Base-by-base conservation (phyloP, 495 filamentous ascomycete genomes). In the Annulohypoxylon nitens region DNA sequence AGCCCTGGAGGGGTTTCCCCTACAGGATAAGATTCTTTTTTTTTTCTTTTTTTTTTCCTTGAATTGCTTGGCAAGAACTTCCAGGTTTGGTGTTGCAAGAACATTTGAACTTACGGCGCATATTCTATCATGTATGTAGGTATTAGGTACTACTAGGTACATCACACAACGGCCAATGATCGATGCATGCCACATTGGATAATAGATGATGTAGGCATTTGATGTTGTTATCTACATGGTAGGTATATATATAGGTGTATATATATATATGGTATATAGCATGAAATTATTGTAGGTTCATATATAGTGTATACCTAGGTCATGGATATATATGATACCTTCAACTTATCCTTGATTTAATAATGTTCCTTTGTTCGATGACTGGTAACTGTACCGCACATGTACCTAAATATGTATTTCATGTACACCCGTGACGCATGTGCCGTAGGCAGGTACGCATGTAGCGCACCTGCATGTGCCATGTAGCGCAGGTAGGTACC, bases 171-270 rank as follows among this genome's bases (percentile, higher is more conserved):
- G 20, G 20, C 20, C 20, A 23, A 23, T 23, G 20, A 23, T 23
- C 20, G 20, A 23, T 23, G 20, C 20, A 23, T 23, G 20, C 20
- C 20, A 23, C 20, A 23, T 23, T 23, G 20, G 20, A 23, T 23
- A 1, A 10, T 36, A 36, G 34, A 10, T 36, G 20, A 36, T 36
- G 34, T 36, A 36, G 34, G 34, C 10, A 36, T 36, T 36, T 6
- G 34, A 36, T 36, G 34, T 36, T 36, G 34, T 36, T 34, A 59
- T 36, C 14, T 23, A 59, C 36, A 73, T 68, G 53, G 59, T 68
- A 64, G 70, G 70, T 64, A 73, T 43, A 64, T 53, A 59, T 64
- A 33, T 73, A 67, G 59, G 50, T 62, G 58, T 60, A 50, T 64
- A 64, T 12, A 41, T 39, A 39, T 34, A 9, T 41, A 16, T 11